phyloP scores from a whole-genome alignment of 306 rosid genomes.

The Trifolium subterraneum region DNA sequence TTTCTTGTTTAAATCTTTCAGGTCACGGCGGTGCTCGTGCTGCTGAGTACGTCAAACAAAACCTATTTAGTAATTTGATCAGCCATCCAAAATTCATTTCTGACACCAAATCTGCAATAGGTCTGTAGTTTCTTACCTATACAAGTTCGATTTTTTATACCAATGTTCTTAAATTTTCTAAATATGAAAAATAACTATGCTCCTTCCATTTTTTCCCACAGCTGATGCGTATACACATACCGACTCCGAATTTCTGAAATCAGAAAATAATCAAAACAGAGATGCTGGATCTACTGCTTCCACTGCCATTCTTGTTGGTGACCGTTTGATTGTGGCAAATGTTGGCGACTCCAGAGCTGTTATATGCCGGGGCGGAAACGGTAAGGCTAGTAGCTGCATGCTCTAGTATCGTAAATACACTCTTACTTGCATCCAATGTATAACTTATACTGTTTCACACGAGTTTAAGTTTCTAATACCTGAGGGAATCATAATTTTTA shows the following conservation, averaged over 20 bases:
- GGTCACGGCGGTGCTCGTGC: constrained; percentile 99
- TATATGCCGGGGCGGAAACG: constrained; percentile 90
- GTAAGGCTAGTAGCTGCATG: constrained; percentile 51
- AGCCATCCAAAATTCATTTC: constrained; percentile 91
- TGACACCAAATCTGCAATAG: constrained; percentile 94
- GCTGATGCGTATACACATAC: constrained; percentile 97
- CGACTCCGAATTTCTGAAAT: constrained; percentile 93
- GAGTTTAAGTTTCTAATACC: constrained; percentile 16
- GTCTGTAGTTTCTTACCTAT: constrained; percentile 45
- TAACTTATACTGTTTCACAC: background rate
- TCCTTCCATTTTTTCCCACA: constrained; percentile 40
- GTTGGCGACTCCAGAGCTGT: constrained; percentile 98
- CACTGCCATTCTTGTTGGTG: constrained; percentile 94
- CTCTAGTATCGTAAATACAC: background rate
- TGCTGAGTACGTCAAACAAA: constrained; percentile 97
- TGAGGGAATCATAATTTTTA: constrained; percentile 5
- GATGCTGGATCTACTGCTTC: constrained; percentile 99
- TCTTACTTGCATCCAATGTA: constrained; percentile 10
- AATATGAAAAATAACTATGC: constrained; percentile 30
- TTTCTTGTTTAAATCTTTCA: constrained; percentile 48
- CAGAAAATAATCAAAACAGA: constrained; percentile 87
- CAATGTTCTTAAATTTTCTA: constrained; percentile 28
- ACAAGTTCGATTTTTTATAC: background rate
- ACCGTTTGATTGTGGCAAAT: constrained; percentile 95
- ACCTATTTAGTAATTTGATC: constrained; percentile 93